Evolutionary conservation across 371 early-diverging fungal genomes (phyloP).

Genomic region (Mortierella sp.): DNA sequence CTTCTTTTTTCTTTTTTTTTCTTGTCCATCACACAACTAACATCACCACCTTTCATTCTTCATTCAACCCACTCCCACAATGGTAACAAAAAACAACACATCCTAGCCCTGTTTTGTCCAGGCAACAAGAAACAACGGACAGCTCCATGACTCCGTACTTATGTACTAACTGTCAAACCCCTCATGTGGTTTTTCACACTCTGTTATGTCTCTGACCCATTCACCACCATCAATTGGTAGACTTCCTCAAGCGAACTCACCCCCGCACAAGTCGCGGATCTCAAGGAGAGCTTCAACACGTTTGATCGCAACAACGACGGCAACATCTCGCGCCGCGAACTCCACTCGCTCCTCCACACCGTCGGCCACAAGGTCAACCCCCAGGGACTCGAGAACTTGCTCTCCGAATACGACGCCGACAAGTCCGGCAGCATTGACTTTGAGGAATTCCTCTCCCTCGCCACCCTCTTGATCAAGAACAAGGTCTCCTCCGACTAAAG

Average conservation of each 20-base stretch:
- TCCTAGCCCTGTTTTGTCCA: neutral
- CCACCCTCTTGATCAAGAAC: slow-evolving; percentile 34
- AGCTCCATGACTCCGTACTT: neutral
- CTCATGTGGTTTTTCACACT: slow-evolving; percentile 6
- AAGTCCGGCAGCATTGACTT: slow-evolving; percentile 37
- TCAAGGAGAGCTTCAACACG: slow-evolving; percentile 69
- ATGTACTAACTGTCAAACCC: neutral
- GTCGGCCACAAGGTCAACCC: slow-evolving; percentile 49
- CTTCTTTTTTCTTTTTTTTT: neutral
- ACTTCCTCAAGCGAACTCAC: neutral
- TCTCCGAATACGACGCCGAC: slow-evolving; percentile 30
- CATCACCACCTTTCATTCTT: neutral
- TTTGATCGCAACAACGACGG: slow-evolving; percentile 72
- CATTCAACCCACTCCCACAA: slow-evolving; percentile 7
- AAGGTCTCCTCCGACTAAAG: slow-evolving; percentile 7
- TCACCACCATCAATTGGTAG: neutral
- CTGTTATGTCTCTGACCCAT: neutral
- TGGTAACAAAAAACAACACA: slow-evolving; percentile 20
- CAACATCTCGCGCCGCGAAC: slow-evolving; percentile 65
- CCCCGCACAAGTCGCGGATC: slow-evolving; percentile 15
- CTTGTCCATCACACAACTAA: neutral
- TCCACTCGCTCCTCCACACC: slow-evolving; percentile 47
- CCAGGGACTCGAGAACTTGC: slow-evolving; percentile 8
- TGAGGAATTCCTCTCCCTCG: slow-evolving; percentile 27
- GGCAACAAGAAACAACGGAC: neutral